A percentile compares a stretch with the other conserved stretches of the same genome.
Evolutionary conservation across 805 yeast genomes (phyloP).

Genomic region (Candida railenensis): DNA sequence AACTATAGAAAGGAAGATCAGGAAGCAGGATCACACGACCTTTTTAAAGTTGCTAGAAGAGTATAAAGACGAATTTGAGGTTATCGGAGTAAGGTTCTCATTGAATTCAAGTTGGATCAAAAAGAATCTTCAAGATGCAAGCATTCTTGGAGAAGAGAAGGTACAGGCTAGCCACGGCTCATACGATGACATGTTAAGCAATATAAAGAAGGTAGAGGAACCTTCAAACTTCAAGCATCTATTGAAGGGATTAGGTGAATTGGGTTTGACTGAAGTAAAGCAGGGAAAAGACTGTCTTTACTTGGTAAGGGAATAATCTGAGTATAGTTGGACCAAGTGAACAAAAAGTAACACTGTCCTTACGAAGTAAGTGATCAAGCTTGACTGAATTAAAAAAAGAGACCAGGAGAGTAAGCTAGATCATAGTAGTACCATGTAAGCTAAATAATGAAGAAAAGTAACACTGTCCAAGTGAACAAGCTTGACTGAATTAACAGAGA

Average conservation of each 20-base stretch:
- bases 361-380: too few relatives aligned
- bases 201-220: conserved; percentile 1
- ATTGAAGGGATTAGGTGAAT: conserved; percentile 19
- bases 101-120: conserved; percentile 11
- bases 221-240: conserved; percentile 10
- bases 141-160: not conserved
- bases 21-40: conserved; percentile 21
- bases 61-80: conserved; percentile 17
- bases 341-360: too few relatives aligned
- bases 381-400: too few relatives aligned
- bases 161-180: not conserved
- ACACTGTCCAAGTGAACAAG: too few relatives aligned
- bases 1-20: conserved; percentile 29
- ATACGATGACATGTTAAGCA: conserved; percentile 17
- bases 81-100: conserved; percentile 26
- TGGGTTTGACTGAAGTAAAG: conserved; percentile 20
- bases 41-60: conserved; percentile 21
- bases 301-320: conserved; percentile 8
- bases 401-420: too few relatives aligned
- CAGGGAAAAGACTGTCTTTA: conserved; percentile 17
- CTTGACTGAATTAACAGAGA: too few relatives aligned
- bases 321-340: too few relatives aligned
- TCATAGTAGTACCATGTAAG: too few relatives aligned
- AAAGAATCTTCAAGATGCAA: not conserved
- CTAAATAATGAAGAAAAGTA: too few relatives aligned